phyloP scores from a whole-genome alignment of 2,329 filamentous ascomycete species.

The Curvularia verruculosa region DNA sequence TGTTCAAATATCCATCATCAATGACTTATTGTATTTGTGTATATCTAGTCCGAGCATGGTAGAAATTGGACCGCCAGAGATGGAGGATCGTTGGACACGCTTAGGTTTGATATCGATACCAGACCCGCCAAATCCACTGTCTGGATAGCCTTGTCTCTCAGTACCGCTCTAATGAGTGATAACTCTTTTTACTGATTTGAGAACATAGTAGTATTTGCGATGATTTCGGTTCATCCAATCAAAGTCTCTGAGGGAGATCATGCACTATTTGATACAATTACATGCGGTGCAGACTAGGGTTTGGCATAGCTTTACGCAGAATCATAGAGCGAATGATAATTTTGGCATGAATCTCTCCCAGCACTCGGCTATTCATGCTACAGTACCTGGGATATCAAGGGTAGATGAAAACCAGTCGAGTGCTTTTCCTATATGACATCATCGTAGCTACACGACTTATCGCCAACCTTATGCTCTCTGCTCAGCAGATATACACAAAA shows the following conservation, averaged over 20 bases:
- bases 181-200: not conserved
- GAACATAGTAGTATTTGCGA: not conserved
- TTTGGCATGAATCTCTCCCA: not conserved
- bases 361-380: not conserved
- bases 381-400: not conserved
- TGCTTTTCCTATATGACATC: not conserved
- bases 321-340: not conserved
- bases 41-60: not conserved
- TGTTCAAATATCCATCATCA: not conserved
- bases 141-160: not conserved
- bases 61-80: not conserved
- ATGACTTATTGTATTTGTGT: not conserved
- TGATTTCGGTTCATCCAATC: not conserved
- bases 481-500: constrained; percentile 22
- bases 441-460: not conserved
- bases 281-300: not conserved
- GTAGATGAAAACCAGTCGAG: no score
- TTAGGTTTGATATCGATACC: not conserved
- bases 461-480: constrained; percentile 10
- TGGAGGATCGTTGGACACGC: not conserved
- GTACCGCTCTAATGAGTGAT: not conserved
- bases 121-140: not conserved
- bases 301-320: not conserved
- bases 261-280: not conserved
- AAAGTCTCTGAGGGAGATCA: not conserved